phyloP scores from a whole-genome alignment of 345 rosid species.

The Eucalyptus polyanthemos region DNA sequence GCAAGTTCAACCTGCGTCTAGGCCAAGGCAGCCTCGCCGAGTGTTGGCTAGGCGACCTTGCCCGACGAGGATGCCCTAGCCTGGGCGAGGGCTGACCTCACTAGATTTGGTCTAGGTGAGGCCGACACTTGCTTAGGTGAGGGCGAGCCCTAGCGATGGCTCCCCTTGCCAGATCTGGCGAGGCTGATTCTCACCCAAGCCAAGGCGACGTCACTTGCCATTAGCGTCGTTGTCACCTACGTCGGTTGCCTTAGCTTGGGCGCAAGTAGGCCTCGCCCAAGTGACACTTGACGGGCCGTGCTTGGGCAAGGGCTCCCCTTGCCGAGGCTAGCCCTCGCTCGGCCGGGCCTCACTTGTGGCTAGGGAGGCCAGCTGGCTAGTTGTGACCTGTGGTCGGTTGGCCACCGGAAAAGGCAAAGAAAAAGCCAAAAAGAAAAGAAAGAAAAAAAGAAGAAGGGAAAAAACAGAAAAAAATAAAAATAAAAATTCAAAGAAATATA shows the following conservation, averaged over 20 bases:
- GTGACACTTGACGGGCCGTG: too few species aligned
- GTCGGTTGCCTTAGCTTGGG: rapidly evolving
- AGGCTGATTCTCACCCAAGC: rapidly evolving
- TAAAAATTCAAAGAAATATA: too few species aligned
- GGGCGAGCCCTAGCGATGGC: too few species aligned
- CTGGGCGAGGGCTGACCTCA: rapidly evolving
- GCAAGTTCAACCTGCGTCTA: rapidly evolving
- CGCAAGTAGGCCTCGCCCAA: rapidly evolving
- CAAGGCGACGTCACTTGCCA: rapidly evolving
- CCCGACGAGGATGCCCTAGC: rapidly evolving
- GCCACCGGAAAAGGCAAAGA: too few species aligned
- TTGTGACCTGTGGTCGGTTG: too few species aligned
- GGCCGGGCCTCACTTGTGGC: rapidly evolving
- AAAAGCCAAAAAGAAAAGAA: too few species aligned
- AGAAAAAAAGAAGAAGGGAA: rapidly evolving
- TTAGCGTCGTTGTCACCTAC: rapidly evolving
- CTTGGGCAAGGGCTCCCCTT: too few species aligned
- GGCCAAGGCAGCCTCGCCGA: rapidly evolving
- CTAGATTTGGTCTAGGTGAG: too few species aligned
- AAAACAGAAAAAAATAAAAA: too few species aligned
- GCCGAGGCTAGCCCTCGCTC: rapidly evolving
- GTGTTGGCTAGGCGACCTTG: too few species aligned
- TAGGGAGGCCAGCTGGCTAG: too few species aligned
- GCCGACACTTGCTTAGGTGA: rapidly evolving
- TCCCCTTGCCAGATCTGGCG: rapidly evolving